Conservation (phyloP, 352 stramenopile genomes). For the Globisporangium paroecandrum region DNA sequence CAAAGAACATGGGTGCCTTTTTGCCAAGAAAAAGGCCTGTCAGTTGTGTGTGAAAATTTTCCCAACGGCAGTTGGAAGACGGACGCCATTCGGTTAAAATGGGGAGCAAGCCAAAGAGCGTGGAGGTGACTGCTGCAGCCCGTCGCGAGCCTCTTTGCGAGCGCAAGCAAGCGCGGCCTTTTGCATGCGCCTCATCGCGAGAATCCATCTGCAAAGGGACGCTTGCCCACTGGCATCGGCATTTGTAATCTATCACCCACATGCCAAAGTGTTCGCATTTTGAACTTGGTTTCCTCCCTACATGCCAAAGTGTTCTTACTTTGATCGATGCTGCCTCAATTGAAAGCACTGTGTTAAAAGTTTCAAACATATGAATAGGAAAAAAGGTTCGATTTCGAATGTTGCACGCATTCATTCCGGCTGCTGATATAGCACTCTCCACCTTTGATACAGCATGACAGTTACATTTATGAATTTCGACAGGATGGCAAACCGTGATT, state of each 20-base stretch:
- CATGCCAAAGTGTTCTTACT: background rate
- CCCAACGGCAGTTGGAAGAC: background rate
- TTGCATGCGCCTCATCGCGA: background rate
- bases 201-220: background rate
- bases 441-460: background rate
- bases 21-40: slow-evolving; percentile 1
- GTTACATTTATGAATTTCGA: background rate
- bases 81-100: background rate
- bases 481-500: background rate
- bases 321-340: background rate
- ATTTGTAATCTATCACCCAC: background rate
- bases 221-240: background rate
- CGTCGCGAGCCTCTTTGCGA: background rate
- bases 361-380: background rate
- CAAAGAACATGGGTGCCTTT: slow-evolving; percentile 7
- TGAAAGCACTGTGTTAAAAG: background rate
- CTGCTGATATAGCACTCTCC: background rate
- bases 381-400: slow-evolving; percentile 7
- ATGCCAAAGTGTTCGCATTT: background rate
- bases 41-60: background rate
- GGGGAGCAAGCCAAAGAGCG: background rate
- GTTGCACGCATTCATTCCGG: background rate
- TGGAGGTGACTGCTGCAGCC: background rate
- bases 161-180: background rate
- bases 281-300: background rate